Base-by-base conservation (phyloP, 2,329 filamentous ascomycete genomes). In the Aspergillus bombycis region DNA sequence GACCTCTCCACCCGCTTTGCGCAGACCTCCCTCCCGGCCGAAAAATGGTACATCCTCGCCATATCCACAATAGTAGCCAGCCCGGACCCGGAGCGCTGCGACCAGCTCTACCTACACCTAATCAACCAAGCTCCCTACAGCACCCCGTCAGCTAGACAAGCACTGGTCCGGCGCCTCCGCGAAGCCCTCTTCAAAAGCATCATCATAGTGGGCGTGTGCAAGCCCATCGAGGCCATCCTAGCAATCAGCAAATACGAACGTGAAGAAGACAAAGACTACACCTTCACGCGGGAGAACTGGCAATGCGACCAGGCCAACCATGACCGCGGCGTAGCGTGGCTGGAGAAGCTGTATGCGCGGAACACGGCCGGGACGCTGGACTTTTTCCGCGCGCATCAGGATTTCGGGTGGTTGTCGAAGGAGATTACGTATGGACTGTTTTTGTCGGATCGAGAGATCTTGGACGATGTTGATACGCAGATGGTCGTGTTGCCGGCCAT, bases 351-450 rank as follows among this genome's bases (percentile, higher is more conserved):
- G 11, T 89, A 88, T 71, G 77, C 82, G 57, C 79, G 82, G 46
- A 84, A 88, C 66, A 78, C 70, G 9, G 63, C 58, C 1, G 63
- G 60, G 75, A 77, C 75, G 4, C 57, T 77, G 63, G 69, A 75
- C 48, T 28, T 76, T 41, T 75, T 77, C 56, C 61, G 45, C 16
- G 72, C 74, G 28, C 75, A 78, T 56, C 65, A 64, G 23, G 76
- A 80, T 36, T 93, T 96, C 75, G 83, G 86, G 11, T 89, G 88
- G 72, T 85, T 96, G 78, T 91, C 93, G 77, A 83, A 92, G 57
- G 91, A 90, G 21, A 86, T 90, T 16, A 88, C 86, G 2, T 96
- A 96, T 80, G 81, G 81, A 14, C 69, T 86, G 72, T 83, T 85
- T 57, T 72, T 82, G 54, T 78, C 77, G 16, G 81, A 82, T 68